These are phyloP conservation scores for Hirsutella rhossiliensis DNA, from an alignment of 2,329 filamentous ascomycete genomes.

Conservation along the genomic window DNA sequence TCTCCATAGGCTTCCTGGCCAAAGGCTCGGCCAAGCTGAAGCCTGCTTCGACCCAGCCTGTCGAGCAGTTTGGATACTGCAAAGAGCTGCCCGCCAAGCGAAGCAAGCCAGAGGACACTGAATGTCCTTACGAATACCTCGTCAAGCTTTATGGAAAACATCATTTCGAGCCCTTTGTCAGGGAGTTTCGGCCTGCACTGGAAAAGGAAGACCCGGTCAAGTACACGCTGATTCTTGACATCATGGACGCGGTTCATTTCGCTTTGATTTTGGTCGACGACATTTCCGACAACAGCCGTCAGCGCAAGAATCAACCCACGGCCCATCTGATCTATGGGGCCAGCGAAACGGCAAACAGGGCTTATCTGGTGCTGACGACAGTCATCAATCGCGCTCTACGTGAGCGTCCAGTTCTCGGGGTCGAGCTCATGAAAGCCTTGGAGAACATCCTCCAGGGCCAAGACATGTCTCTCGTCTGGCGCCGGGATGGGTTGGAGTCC, in stretches of 20 bases:
- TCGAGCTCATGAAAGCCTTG: slow-evolving; percentile 4
- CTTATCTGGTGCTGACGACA: slow-evolving; percentile 6
- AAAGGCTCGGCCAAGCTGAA: background rate
- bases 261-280: slow-evolving; percentile 7
- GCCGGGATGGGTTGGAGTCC: slow-evolving; percentile 4
- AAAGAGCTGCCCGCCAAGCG: background rate
- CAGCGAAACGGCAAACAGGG: slow-evolving; percentile 7
- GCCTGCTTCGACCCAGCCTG: background rate
- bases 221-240: slow-evolving; percentile 5
- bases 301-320: slow-evolving; percentile 6
- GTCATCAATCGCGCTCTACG: slow-evolving; percentile 6
- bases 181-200: slow-evolving; percentile 2
- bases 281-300: slow-evolving; percentile 7
- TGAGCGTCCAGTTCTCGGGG: slow-evolving; percentile 4
- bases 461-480: slow-evolving; percentile 8
- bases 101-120: background rate
- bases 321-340: slow-evolving; percentile 7
- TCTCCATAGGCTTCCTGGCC: slow-evolving; percentile 2
- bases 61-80: slow-evolving; percentile 3
- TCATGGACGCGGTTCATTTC: slow-evolving; percentile 8
- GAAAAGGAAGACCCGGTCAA: slow-evolving; percentile 2
- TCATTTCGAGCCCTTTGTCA: slow-evolving; percentile 5
- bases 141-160: slow-evolving; percentile 5
- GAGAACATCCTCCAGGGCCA: slow-evolving; percentile 7
- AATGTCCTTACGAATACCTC: slow-evolving; percentile 7